Conservation (phyloP, 352 stramenopile species). For the Globisporangium echinulatum region DNA sequence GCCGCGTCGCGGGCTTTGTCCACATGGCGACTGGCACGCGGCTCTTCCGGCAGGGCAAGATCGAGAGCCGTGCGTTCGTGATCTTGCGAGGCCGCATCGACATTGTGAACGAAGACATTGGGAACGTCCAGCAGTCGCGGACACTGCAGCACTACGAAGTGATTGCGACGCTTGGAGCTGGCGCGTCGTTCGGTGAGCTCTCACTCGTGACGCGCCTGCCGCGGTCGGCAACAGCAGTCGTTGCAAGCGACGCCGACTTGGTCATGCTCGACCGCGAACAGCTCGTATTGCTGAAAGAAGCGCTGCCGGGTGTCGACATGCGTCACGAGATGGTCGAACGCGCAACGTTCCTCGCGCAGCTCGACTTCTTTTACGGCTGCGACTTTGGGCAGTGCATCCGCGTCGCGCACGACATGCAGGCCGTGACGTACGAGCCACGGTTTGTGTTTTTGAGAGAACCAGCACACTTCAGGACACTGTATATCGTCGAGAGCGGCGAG, state of each 20-base stretch:
- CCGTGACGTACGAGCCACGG: constrained; percentile 43
- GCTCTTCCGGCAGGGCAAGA: constrained; percentile 63
- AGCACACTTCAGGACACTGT: constrained; percentile 40
- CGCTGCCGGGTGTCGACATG: constrained; percentile 50
- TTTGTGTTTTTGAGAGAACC: constrained; percentile 59
- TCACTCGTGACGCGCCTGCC: constrained; percentile 64
- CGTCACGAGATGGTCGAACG: constrained; percentile 69
- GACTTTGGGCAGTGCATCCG: constrained; percentile 74
- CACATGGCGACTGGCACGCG: constrained; percentile 44
- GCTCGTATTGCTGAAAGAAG: constrained; percentile 25
- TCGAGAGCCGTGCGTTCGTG: constrained; percentile 73
- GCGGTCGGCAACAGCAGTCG: constrained; percentile 59
- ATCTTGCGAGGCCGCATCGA: constrained; percentile 70
- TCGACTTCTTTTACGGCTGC: constrained; percentile 49
- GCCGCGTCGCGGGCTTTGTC: constrained; percentile 41
- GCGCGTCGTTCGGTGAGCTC: constrained; percentile 68
- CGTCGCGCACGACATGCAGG: constrained; percentile 59
- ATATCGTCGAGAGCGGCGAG: constrained; percentile 65
- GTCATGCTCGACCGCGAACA: constrained; percentile 67
- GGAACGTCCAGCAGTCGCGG: constrained; percentile 18
- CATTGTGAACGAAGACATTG: constrained; percentile 68
- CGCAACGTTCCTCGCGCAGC: constrained; percentile 48
- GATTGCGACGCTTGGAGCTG: constrained; percentile 55
- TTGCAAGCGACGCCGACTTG: constrained; percentile 55
- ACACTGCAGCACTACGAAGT: constrained; percentile 47